These are phyloP conservation scores for Isabelozyma gotoi DNA, from an alignment of 805 yeast genomes.

Conservation along the genomic window DNA sequence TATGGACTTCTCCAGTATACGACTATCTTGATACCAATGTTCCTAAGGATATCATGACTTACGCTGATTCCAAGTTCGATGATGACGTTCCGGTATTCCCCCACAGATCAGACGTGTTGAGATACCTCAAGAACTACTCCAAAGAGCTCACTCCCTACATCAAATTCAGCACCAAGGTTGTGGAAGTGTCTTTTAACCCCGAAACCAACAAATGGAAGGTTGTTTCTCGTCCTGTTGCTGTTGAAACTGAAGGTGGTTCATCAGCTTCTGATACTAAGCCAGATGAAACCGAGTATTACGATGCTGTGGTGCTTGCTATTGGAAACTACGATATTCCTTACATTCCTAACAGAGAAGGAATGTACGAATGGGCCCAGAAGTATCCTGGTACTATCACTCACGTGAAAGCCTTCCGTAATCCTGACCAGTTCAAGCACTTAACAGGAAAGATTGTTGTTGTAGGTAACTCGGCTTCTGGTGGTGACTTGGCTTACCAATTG, in stretches of 20 bases:
- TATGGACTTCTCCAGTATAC: conserved; percentile 50
- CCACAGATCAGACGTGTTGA: conserved; percentile 53
- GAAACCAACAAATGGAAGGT: conserved; percentile 43
- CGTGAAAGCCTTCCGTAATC: conserved; percentile 24
- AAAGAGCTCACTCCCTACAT: conserved; percentile 40
- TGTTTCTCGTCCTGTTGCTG: conserved; percentile 27
- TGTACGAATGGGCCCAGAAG: conserved; percentile 22
- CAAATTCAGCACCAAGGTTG: conserved; percentile 48
- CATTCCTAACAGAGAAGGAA: conserved; percentile 26
- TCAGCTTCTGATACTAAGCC: conserved; percentile 3
- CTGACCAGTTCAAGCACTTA: conserved; percentile 21
- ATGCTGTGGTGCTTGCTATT: conserved; percentile 30
- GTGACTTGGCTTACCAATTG: conserved; percentile 62
- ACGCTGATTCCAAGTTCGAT: conserved; percentile 7
- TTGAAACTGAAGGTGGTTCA: conserved; percentile 29
- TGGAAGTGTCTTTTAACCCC: conserved; percentile 27
- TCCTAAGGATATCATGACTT: conserved; percentile 64
- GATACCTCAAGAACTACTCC: conserved; percentile 56
- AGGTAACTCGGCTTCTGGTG: conserved; percentile 76
- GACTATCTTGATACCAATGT: conserved; percentile 66
- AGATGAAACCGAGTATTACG: conserved; percentile 16
- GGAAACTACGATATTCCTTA: conserved; percentile 32
- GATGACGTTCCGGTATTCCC: conserved; percentile 51
- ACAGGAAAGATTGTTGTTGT: conserved; percentile 49
- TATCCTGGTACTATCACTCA: conserved; percentile 25